A percentile compares a stretch with the other conserved stretches of the same genome.
Conservation (phyloP, 768 basidiomycete genomes). For the Amanita fuliginea region DNA sequence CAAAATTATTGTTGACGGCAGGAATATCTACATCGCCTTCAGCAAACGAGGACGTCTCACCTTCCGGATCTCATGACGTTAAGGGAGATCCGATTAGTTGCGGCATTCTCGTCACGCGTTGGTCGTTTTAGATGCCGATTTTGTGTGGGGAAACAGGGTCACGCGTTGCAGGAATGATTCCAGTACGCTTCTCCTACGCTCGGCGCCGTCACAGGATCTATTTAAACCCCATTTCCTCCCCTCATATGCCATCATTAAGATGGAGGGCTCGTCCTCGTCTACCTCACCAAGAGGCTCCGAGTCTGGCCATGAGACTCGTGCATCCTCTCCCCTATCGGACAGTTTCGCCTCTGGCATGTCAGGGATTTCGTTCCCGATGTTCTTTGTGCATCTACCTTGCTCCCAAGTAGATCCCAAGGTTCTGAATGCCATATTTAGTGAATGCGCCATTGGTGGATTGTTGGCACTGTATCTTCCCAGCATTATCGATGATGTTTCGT, state of each 20-base stretch:
- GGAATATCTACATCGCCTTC: neutral
- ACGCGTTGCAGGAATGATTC: neutral
- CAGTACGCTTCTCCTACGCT: too few relatives aligned
- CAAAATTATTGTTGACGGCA: too few relatives aligned
- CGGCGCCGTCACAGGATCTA: too few relatives aligned
- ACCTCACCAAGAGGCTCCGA: slow-evolving; percentile 22
- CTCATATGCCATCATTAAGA: neutral
- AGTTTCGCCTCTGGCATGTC: slow-evolving; percentile 2
- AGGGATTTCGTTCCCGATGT: slow-evolving; percentile 8
- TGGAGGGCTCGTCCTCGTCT: slow-evolving; percentile 9
- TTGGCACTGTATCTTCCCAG: slow-evolving; percentile 22
- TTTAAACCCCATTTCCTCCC: slow-evolving; percentile 5
- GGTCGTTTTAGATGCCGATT: neutral
- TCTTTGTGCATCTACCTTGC: slow-evolving; percentile 16
- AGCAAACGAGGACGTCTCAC: neutral
- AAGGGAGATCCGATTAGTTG: neutral
- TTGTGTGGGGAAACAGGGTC: neutral
- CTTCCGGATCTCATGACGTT: neutral
- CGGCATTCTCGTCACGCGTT: neutral
- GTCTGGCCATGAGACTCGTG: slow-evolving; percentile 20
- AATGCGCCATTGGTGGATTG: slow-evolving; percentile 18
- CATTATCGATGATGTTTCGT: slow-evolving; percentile 4
- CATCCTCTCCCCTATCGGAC: slow-evolving; percentile 23
- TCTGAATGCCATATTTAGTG: slow-evolving; percentile 20
- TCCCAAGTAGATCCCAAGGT: slow-evolving; percentile 11